Evolutionary conservation across 495 filamentous ascomycete species (phyloP).

Genomic region (Trichocladium uniseriatum): DNA sequence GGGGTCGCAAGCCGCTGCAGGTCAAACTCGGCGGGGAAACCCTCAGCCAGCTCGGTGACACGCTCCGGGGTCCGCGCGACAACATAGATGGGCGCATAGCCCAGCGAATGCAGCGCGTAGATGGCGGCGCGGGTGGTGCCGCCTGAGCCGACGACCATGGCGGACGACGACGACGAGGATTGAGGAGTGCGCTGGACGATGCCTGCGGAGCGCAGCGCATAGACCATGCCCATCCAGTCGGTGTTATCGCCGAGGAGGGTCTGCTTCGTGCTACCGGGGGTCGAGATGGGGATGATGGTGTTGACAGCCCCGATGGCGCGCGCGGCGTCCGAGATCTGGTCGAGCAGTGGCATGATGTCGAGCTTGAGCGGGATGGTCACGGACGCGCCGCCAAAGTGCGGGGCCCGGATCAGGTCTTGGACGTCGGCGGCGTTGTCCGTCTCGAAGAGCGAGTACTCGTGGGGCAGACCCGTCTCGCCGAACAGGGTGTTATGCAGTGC

Average conservation of each 20-base stretch:
- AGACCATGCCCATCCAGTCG: slow-evolving; percentile 90
- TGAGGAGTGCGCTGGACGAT: slow-evolving; percentile 33
- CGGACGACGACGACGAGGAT: slow-evolving; percentile 40
- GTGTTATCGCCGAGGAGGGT: slow-evolving; percentile 78
- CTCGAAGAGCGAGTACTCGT: slow-evolving; percentile 74
- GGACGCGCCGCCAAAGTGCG: slow-evolving; percentile 82
- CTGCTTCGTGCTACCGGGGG: slow-evolving; percentile 26
- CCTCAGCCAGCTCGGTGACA: slow-evolving; percentile 53
- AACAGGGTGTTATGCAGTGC: slow-evolving; percentile 87
- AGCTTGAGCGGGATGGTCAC: slow-evolving; percentile 95
- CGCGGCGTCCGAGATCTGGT: slow-evolving; percentile 70
- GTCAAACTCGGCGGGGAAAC: slow-evolving; percentile 68
- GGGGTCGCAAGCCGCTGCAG: slow-evolving; percentile 53
- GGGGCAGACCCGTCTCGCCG: slow-evolving; percentile 66
- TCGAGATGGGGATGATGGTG: slow-evolving; percentile 58
- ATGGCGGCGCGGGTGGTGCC: slow-evolving; percentile 89
- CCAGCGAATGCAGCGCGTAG: slow-evolving; percentile 76
- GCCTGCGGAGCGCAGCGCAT: slow-evolving; percentile 66
- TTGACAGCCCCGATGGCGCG: slow-evolving; percentile 87
- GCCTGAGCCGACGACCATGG: slow-evolving; percentile 77
- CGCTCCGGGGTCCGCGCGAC: slow-evolving; percentile 67
- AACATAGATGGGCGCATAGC: slow-evolving; percentile 77
- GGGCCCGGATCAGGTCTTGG: slow-evolving; percentile 54
- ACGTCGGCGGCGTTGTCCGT: slow-evolving; percentile 59
- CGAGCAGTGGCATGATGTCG: slow-evolving; percentile 72